Base-by-base conservation (phyloP, 768 basidiomycete species). In the Sporobolomyces phaffii region DNA sequence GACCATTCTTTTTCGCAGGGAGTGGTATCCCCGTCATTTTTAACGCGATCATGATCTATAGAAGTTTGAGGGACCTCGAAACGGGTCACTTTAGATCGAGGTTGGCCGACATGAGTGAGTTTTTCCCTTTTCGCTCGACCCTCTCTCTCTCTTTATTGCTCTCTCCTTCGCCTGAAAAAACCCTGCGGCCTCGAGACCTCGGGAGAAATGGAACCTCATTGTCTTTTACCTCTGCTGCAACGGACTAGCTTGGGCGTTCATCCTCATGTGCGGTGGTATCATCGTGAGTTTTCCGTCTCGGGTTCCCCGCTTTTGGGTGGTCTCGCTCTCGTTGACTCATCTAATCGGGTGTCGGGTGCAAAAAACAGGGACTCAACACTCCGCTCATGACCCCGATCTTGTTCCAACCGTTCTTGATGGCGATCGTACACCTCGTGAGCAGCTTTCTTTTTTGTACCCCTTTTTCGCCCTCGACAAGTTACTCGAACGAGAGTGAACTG, bases 91-190 rank as follows among this genome's bases (percentile, higher is more conserved):
- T 84, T 73, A 69, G 75, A 0, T 77, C 80, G 6, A 82, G 83
- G 52, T 87, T 88, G 0, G 83, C 87, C 4, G 89, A 91, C 77
- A 87, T 87, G 22, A 90, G 85, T 83, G 88, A 90, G 72, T 80
- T 40, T 26, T 20, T 86, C 20, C 74, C 4, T 1, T 31, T 22
- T 33, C 3, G 18, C 43, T 44, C 43, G 13, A 7, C 20, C 20
- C 43, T 7, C 43, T 13, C 43, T 11, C 43, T 44, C 13, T 13
- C 43, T 22, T 44, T n/a, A 13, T 15, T 44, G 20, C 22, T 15
- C 22, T n/a, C n/a, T n/a, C n/a, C n/a, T n/a, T n/a, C n/a, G n/a
- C n/a, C n/a, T n/a, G n/a, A n/a, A n/a, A n/a, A n/a, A n/a, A n/a
- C n/a, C n/a, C n/a, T n/a, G n/a, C n/a, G n/a, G n/a, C n/a, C n/a